Conservation (phyloP, 2,329 filamentous ascomycete species). For the Pseudogymnoascus verrucosus region DNA sequence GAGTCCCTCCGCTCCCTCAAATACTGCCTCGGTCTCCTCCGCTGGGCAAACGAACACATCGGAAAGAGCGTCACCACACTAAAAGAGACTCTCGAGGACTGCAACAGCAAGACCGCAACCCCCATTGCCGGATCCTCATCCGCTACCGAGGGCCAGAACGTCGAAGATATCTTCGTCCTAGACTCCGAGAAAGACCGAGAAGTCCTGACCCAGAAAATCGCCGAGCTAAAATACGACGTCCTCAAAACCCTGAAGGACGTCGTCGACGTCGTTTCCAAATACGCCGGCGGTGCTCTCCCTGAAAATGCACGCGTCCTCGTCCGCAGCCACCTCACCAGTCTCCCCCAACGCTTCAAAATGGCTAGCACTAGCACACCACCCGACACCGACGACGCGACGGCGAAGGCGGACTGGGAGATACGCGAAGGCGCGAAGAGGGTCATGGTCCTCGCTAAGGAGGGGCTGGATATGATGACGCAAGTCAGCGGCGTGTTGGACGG, state of each 20-base stretch:
- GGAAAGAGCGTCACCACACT: slow-evolving; percentile 66
- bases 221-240: slow-evolving; percentile 59
- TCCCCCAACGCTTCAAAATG: slow-evolving; percentile 74
- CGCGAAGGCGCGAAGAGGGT: slow-evolving; percentile 64
- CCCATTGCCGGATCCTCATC: slow-evolving; percentile 11
- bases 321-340: slow-evolving; percentile 70
- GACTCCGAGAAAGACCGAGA: slow-evolving; percentile 16
- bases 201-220: slow-evolving; percentile 41
- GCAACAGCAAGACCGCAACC: slow-evolving; percentile 33
- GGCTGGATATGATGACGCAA: slow-evolving; percentile 88
- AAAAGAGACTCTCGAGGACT: slow-evolving; percentile 70
- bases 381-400: slow-evolving; percentile 20
- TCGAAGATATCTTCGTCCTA: slow-evolving; percentile 9
- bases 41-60: slow-evolving; percentile 75
- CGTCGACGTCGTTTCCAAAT: slow-evolving; percentile 77
- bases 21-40: slow-evolving; percentile 73
- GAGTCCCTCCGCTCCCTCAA: slow-evolving; percentile 77
- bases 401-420: slow-evolving; percentile 36
- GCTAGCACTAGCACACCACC: slow-evolving; percentile 48
- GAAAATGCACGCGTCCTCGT: slow-evolving; percentile 82
- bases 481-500: slow-evolving; percentile 82
- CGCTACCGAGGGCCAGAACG: slow-evolving; percentile 14
- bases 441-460: slow-evolving; percentile 79
- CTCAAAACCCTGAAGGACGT: slow-evolving; percentile 74
- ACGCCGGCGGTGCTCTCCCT: slow-evolving; percentile 83